Evolutionary conservation across 768 basidiomycete genomes (phyloP).

Genomic region (Russula dissimulans): DNA sequence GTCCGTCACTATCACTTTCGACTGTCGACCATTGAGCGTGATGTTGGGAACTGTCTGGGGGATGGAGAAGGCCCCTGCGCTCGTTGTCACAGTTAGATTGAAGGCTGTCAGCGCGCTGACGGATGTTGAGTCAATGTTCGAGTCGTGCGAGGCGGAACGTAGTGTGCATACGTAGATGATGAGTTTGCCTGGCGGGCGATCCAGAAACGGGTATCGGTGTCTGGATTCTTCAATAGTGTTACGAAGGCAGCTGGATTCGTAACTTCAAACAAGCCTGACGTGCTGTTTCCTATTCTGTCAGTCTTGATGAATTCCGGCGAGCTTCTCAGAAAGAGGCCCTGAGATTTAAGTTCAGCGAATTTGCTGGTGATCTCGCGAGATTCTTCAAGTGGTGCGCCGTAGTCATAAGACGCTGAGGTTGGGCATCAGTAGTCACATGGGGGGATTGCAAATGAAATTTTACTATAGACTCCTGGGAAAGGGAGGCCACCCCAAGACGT

Average conservation of each 20-base stretch:
- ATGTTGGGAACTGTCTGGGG: slow-evolving; percentile 47
- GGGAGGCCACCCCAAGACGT: slow-evolving; percentile 82
- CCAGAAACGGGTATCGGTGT: slow-evolving; percentile 57
- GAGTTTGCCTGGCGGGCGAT: slow-evolving; percentile 61
- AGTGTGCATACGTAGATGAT: slow-evolving; percentile 48
- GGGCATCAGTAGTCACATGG: background rate
- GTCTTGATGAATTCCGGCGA: slow-evolving; percentile 77
- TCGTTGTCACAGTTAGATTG: slow-evolving; percentile 50
- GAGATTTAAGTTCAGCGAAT: slow-evolving; percentile 67
- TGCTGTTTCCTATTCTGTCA: slow-evolving; percentile 57
- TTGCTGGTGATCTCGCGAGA: slow-evolving; percentile 56
- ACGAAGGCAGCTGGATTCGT: slow-evolving; percentile 44
- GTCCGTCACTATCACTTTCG: slow-evolving; percentile 63
- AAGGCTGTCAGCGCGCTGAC: slow-evolving; percentile 43
- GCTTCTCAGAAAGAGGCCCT: slow-evolving; percentile 70
- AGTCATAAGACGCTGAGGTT: slow-evolving; percentile 58
- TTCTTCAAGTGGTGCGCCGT: slow-evolving; percentile 66
- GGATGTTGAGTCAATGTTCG: background rate
- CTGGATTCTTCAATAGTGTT: slow-evolving; percentile 59
- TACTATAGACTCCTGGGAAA: slow-evolving; percentile 63
- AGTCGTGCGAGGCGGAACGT: background rate
- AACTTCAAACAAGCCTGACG: slow-evolving; percentile 36
- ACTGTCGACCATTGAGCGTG: slow-evolving; percentile 59
- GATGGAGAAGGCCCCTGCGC: slow-evolving; percentile 41
- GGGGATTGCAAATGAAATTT: slow-evolving; percentile 13